Base-by-base conservation (phyloP, 2,329 filamentous ascomycete species). In the Pyricularia grisea region DNA sequence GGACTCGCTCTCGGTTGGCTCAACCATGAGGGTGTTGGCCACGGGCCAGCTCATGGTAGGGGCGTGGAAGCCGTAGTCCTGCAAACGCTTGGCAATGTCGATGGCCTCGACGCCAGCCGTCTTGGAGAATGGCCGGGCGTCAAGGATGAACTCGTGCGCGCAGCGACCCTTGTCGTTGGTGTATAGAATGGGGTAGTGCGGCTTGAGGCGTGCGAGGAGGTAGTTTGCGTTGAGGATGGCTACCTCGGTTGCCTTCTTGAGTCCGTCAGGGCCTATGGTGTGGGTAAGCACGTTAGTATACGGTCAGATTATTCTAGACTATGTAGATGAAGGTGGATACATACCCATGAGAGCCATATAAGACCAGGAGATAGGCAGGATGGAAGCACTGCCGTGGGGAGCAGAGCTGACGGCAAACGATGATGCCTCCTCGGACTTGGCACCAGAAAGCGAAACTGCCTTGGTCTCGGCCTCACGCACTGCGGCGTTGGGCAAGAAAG, bases 11-110 rank as follows among this genome's bases (percentile, higher is more conserved):
- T 97, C 94, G 0, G 94, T 98, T 2, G 94, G 94, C 82, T 98
- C 94, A 73, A 98, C 97, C 94, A 98, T 98, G 64, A 98, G 87
- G 0, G 94, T 97, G 81, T 96, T 96, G 68, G 92, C 87, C 2
- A 98, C 93, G 1, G 94, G 94, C 92, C 92, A 97, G 77, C 90
- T 93, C 94, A 98, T 97, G 68, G 94, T 98, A 0, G 94, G 94
- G 1, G 94, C 92, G 79, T 98, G 94, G 87, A 98, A 98, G 61
- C 94, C 94, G 77, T 97, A 98, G 78, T 98, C 94, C 80, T 97
- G 94, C 25, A 98, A 88, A 72, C 94, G 92, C 85, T 98, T 98
- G 76, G 94, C 94, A 72, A 98, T 91, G 76, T 98, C 94, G 74
- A 97, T 95, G 33, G 91, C 94, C 81, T 97, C 94, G 74, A 98